These are phyloP conservation scores for Vigna unguiculata DNA, from an alignment of 306 rosid genomes.

Conservation along the genomic window DNA sequence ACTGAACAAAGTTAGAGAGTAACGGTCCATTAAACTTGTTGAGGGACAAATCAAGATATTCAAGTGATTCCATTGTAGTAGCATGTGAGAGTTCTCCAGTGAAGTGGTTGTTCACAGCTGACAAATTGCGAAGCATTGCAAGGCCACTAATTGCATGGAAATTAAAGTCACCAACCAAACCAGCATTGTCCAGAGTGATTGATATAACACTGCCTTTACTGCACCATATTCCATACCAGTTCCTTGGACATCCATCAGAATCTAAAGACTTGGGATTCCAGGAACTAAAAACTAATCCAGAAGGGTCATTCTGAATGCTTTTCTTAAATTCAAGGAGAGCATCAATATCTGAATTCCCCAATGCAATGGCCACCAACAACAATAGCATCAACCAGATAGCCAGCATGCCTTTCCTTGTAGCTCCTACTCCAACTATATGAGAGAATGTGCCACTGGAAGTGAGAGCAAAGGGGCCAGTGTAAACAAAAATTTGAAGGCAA, in stretches of 20 bases:
- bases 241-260: conserved; percentile 76
- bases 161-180: conserved; percentile 69
- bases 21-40: conserved; percentile 64
- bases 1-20: conserved; percentile 50
- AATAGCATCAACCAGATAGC: conserved; percentile 56
- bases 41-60: conserved; percentile 67
- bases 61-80: conserved; percentile 58
- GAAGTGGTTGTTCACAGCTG: conserved; percentile 69
- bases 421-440: conserved; percentile 43
- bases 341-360: conserved; percentile 68
- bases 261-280: conserved; percentile 74
- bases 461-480: conserved; percentile 24
- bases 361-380: conserved; percentile 51
- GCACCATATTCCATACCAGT: conserved; percentile 73
- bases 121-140: conserved; percentile 65
- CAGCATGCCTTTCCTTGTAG: conserved; percentile 70
- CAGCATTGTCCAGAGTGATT: conserved; percentile 61
- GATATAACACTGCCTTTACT: conserved; percentile 64
- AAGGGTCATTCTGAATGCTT: conserved; percentile 67
- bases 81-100: conserved; percentile 59
- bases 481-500: neutral
- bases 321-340: conserved; percentile 73
- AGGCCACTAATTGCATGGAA: conserved; percentile 67
- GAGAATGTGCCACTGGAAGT: conserved; percentile 17
- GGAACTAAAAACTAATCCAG: conserved; percentile 62